Evolutionary conservation across 2,329 filamentous ascomycete species (phyloP), one percentile per base, ranked within the genome.

Genomic region (Penicillium corylophilum): DNA sequence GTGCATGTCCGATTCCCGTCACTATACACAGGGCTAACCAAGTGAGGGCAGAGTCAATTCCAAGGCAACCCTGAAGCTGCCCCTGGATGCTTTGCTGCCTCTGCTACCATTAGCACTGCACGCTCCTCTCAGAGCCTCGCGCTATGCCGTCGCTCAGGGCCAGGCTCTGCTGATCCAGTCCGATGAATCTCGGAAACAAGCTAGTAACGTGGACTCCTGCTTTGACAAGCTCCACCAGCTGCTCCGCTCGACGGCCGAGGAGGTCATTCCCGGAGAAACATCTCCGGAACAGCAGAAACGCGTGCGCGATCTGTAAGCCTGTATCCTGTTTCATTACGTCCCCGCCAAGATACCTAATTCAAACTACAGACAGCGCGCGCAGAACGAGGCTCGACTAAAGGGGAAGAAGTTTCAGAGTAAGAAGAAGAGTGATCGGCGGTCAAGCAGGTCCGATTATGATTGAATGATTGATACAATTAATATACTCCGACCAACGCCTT

Each of bases 61-160:
- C 31, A 87, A 87, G 73, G 83, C 83, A 50, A 86, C 83, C n/a
- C 67, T 87, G 29, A 80, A 78, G 58, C 70, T 86, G 29, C 74
- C 81, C 16, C 68, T 83, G 45, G 69, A 75, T 22, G 66, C 74
- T 7, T 73, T 87, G 36, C 67, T 84, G 12, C 75, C 77, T 10
- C 68, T 81, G 39, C 66, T 87, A 20, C 84, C 84, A 39, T 68
- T 66, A 18, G 60, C 81, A 9, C 70, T 87, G 8, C 82, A 84
- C 66, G 58, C 68, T 40, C 64, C 74, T 24, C 72, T 87, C 48
- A 73, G 74, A 40, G 59, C 70, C 16, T 84, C 79, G 12, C 81
- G 81, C 55, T 85, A 83, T 66, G 73, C 78, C 53, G 78, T 83
- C 20, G 70, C 75, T 24, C 77, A 78, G 48, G 78, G 79, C 13